Evolutionary conservation across 805 yeast genomes (phyloP).

Genomic region (Yamadazyma scolyti): DNA sequence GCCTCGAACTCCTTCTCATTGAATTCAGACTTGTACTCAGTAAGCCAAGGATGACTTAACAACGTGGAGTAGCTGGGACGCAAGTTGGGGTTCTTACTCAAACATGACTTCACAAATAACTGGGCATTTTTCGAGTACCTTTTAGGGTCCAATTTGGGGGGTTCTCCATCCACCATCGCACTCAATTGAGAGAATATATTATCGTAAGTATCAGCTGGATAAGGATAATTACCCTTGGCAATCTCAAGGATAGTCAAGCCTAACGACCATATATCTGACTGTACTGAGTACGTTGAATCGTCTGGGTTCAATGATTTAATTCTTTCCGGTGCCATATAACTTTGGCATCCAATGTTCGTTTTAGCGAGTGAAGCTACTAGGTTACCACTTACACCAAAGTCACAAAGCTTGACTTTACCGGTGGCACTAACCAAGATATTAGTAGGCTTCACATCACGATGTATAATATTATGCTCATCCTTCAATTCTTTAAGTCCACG

Average conservation of each 20-base stretch:
- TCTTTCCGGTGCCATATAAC: constrained; percentile 98
- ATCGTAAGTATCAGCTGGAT: constrained; percentile 88
- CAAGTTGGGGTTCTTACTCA: constrained; percentile 73
- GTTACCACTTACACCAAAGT: constrained; percentile 95
- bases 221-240: constrained; percentile 91
- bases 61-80: constrained; percentile 80
- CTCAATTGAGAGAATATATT: constrained; percentile 89
- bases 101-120: constrained; percentile 71
- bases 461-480: constrained; percentile 88
- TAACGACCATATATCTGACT: constrained; percentile 93
- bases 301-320: constrained; percentile 73
- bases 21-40: constrained; percentile 38
- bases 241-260: constrained; percentile 88
- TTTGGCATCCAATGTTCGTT: constrained; percentile 96
- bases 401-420: constrained; percentile 91
- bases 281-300: constrained; percentile 82
- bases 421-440: constrained; percentile 76
- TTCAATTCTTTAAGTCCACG: constrained; percentile 79
- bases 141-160: constrained; percentile 72
- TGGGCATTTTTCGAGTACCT: constrained; percentile 73
- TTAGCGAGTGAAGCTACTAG: constrained; percentile 91
- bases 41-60: constrained; percentile 81
- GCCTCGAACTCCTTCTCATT: constrained; percentile 15
- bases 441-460: constrained; percentile 96
- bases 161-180: constrained; percentile 95